phyloP scores from a whole-genome alignment of 768 basidiomycete species.

The Tubosaeta sp. region DNA sequence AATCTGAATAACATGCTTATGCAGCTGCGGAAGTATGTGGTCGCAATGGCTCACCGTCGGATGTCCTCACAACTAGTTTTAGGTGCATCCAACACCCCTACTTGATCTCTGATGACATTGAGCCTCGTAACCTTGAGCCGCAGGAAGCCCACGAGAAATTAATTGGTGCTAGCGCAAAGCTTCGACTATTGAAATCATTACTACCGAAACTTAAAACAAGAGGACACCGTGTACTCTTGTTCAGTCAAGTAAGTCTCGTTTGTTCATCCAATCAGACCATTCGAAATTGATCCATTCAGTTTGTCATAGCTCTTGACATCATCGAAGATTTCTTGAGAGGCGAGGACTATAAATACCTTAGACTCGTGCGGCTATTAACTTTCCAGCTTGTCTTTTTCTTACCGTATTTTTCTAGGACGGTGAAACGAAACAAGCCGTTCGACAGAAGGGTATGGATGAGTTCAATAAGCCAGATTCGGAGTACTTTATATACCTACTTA shows the following conservation, averaged over 20 bases:
- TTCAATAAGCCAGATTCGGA: conserved; percentile 89
- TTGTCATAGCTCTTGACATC: conserved; percentile 80
- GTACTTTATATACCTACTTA: conserved; percentile 85
- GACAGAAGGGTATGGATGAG: conserved; percentile 93
- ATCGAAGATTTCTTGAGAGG: conserved; percentile 86
- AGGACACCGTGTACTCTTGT: conserved; percentile 86
- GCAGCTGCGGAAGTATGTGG: conserved; percentile 77
- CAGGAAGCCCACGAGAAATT: conserved; percentile 72
- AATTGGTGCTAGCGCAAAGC: conserved; percentile 81
- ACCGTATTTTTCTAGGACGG: conserved; percentile 61
- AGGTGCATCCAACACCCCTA: conserved; percentile 94
- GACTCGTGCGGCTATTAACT: conserved; percentile 49
- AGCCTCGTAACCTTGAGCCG: conserved; percentile 55
- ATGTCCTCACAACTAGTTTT: conserved; percentile 1
- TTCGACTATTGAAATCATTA: conserved; percentile 70
- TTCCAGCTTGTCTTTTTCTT: conserved; percentile 3
- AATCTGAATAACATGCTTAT: conserved; percentile 81
- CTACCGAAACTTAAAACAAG: conserved; percentile 80
- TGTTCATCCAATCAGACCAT: neutral
- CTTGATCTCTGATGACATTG: conserved; percentile 74
- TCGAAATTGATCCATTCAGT: conserved; percentile 43
- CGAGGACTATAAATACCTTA: conserved; percentile 74
- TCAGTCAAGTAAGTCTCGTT: conserved; percentile 69
- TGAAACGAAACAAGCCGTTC: conserved; percentile 73
- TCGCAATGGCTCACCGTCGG: neutral